Evolutionary conservation across 129 eudicot genomes (phyloP).

Genomic region (Arctium minus): DNA sequence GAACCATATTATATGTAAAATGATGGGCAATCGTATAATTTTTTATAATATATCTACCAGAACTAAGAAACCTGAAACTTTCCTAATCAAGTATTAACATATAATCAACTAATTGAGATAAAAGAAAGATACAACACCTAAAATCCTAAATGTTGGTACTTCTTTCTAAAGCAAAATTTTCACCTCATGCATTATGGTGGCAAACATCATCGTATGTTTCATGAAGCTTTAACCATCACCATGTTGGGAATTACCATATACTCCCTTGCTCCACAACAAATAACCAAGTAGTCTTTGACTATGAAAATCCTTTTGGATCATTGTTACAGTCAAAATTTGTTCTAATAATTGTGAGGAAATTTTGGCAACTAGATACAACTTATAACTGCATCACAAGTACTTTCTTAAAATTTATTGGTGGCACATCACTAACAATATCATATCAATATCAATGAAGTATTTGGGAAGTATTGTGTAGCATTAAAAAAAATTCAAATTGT

Average conservation of each 20-base stretch:
- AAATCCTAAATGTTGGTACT: neutral
- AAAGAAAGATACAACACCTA: neutral
- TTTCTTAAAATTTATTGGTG: neutral
- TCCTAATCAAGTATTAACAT: too few relatives aligned
- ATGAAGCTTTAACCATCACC: neutral
- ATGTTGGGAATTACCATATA: neutral
- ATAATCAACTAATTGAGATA: too few relatives aligned
- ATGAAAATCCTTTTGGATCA: neutral
- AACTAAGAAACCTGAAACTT: too few relatives aligned
- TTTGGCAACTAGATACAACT: neutral
- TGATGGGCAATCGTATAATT: too few relatives aligned
- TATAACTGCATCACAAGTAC: neutral
- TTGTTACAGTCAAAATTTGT: neutral
- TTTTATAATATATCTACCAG: too few relatives aligned
- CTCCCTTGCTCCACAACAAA: neutral
- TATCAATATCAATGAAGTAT: too few relatives aligned
- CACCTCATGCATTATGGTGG: neutral
- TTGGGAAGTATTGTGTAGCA: too few relatives aligned
- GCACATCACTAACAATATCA: too few relatives aligned
- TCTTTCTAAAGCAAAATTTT: neutral
- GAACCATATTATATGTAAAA: too few relatives aligned
- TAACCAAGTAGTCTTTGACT: neutral
- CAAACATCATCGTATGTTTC: conserved; percentile 4
- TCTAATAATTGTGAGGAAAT: neutral
- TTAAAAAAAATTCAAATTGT: too few relatives aligned